Base-by-base conservation (phyloP, 2,329 filamentous ascomycete genomes). In the Sporothrix schenckii region DNA sequence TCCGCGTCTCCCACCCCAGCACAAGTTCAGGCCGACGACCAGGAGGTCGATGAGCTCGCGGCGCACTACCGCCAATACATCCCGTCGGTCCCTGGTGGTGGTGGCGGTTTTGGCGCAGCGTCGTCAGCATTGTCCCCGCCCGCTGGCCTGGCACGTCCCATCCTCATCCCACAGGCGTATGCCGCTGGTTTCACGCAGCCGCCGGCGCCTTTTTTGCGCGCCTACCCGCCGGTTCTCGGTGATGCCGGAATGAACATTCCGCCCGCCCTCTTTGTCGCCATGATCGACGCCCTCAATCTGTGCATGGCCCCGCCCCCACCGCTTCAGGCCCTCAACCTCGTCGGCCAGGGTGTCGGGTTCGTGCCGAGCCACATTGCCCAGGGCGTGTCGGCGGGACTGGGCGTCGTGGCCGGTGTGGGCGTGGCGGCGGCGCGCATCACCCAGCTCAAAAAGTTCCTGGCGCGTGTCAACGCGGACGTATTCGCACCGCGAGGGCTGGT, bases 301-400 rank as follows among this genome's bases (percentile, higher is more conserved):
- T 63, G 58, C 14, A 11, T 44, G 39, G 58, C 58, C 39, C 58
- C 58, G n/a, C 58, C 58, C 6, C 41, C 41, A 5, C 39, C 58
- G 4, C 39, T 63, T 7, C 58, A 63, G 21, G 58, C 58, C 2
- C 6, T 63, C 10, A 11, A 16, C 2, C n/a, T 63, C 5, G 58
- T 27, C 39, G 41, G 58, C 58, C 39, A 27, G 21, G 39, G n/a
- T n/a, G 58, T 49, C 41, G 58, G 58, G 2, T 21, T 63, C 11
- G 41, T 63, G 11, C 58, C 58, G 11, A 11, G 24, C 21, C 58
- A 63, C n/a, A 63, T 63, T 63, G 58, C 58, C 41, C 58, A 63
- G 58, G 58, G 58, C 39, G 58, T 63, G 11, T 63, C 58, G 41
- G 58, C 39, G 3, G 39, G 58, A 2, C 6, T 63, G 2, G 58